Evolutionary conservation across 2,329 filamentous ascomycete genomes (phyloP), one percentile per base, ranked within the genome.

Genomic region (Fusarium hainanense): DNA sequence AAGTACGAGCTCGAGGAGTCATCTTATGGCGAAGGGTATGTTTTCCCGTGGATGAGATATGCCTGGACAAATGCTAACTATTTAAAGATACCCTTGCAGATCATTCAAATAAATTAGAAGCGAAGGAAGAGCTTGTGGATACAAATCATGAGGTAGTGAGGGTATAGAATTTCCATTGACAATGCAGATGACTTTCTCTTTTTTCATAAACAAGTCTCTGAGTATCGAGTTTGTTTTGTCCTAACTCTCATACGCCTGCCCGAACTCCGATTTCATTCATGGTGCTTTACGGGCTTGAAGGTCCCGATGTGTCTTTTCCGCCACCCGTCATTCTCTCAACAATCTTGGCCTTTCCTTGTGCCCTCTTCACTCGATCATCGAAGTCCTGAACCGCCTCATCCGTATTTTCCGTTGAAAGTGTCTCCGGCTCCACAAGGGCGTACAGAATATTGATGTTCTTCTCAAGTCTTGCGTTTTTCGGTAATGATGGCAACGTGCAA

Each of bases 311-410:
- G 51, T 76, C 74, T 47, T 52, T 74, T 23, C 58, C 48, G 54
- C 51, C 62, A 54, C 83, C 83, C 2, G 86, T 75, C 71, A 93
- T 89, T 64, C 90, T 90, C 79, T 96, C 92, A 46, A 98, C 89
- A 48, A 99, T 87, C 80, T 95, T 97, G 2, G 88, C 88, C 78
- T 97, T 98, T 5, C 92, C 92, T 72, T 89, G 88, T 6, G 94
- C 95, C 69, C 93, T 88, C 81, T 94, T 96, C 41, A 97, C 77
- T 14, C 94, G 86, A 77, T 98, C 93, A 75, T 99, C 96, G 75
- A 97, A 94, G 75, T 98, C 94, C 52, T 92, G 91, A 23, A 99
- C 94, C 1, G 91, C 90, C 48, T 97, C 93, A 77, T 98, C 95
- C 7, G 88, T 91, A 77, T 99, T 99, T 63, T 90, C 86, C 21